Percentiles rank a stretch among this genome's conserved stretches.
These are phyloP conservation scores for Penicillium ochrochloron DNA, from an alignment of 495 filamentous ascomycete genomes.

Conservation along the genomic window DNA sequence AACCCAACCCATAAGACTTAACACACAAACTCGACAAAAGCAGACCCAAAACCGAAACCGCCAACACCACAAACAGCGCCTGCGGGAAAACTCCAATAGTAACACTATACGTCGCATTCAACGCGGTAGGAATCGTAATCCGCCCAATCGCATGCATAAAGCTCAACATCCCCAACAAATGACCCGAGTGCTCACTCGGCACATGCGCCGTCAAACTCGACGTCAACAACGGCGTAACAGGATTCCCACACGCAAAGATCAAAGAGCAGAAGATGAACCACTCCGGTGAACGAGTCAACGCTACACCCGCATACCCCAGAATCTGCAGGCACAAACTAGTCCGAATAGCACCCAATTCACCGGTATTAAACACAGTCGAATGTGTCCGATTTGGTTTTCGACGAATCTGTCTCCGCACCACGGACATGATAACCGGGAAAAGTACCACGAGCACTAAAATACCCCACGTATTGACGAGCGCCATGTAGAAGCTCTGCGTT, in stretches of 20 bases:
- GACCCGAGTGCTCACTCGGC: conserved; percentile 10
- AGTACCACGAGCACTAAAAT: conserved; percentile 13
- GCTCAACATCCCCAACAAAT: conserved; percentile 15
- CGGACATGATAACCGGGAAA: conserved; percentile 10
- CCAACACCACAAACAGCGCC: conserved; percentile 12
- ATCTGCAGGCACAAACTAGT: conserved; percentile 3
- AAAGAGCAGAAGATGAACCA: conserved; percentile 8
- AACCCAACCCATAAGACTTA: background rate
- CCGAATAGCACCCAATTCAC: conserved; percentile 14
- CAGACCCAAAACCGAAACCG: background rate
- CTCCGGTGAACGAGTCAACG: background rate
- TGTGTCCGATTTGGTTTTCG: background rate
- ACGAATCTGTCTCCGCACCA: background rate
- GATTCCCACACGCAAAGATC: conserved; percentile 13
- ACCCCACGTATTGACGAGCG: conserved; percentile 13
- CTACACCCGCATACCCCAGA: conserved; percentile 9
- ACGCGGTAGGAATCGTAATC: conserved; percentile 7
- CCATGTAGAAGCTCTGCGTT: conserved; percentile 12
- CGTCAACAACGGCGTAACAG: conserved; percentile 12
- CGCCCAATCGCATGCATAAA: conserved; percentile 19
- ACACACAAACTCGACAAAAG: conserved; percentile 8
- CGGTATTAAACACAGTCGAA: conserved; percentile 4
- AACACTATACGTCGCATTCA: conserved; percentile 17
- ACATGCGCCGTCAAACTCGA: conserved; percentile 15
- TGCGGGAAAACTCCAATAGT: conserved; percentile 9